Percentiles rank a stretch among this genome's conserved stretches.
phyloP scores from a whole-genome alignment of 495 filamentous ascomycete species.

The Neurospora discreta region DNA sequence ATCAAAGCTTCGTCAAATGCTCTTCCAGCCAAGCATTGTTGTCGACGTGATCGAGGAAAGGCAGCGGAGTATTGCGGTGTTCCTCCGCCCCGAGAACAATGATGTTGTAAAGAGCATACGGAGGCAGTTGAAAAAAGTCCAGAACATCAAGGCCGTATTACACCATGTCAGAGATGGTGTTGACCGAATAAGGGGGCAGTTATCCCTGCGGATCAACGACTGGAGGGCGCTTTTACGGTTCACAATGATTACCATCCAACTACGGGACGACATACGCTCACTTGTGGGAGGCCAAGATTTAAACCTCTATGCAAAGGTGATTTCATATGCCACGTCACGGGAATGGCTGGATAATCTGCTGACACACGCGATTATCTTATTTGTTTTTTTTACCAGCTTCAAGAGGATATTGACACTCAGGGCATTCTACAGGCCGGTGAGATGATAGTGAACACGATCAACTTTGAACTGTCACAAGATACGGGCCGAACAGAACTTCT shows the following conservation, averaged over 20 bases:
- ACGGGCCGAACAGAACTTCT: constrained; percentile 64
- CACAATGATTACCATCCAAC: constrained; percentile 47
- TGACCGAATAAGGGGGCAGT: constrained; percentile 48
- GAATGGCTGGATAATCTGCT: neutral
- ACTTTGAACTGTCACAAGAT: constrained; percentile 69
- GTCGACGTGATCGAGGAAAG: constrained; percentile 60
- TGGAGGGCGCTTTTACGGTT: constrained; percentile 56
- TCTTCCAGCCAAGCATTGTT: constrained; percentile 69
- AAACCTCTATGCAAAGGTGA: constrained; percentile 48
- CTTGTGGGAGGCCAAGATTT: constrained; percentile 45
- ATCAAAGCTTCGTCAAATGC: constrained; percentile 63
- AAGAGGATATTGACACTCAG: constrained; percentile 35
- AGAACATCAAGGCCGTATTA: constrained; percentile 64
- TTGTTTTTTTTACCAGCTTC: constrained; percentile 15
- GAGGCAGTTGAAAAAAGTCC: constrained; percentile 59
- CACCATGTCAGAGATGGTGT: constrained; percentile 68
- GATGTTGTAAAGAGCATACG: constrained; percentile 43
- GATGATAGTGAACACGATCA: constrained; percentile 63
- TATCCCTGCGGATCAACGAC: constrained; percentile 48
- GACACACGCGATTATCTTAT: constrained; percentile 3
- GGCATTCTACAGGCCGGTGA: constrained; percentile 55
- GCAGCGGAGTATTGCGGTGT: constrained; percentile 53
- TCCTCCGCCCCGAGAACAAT: constrained; percentile 61
- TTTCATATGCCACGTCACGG: neutral
- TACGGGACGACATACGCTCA: constrained; percentile 54